Percentiles rank a stretch among this genome's conserved stretches.
phyloP scores from a whole-genome alignment of 805 yeast species.

The Wickerhamiella lipophila region DNA sequence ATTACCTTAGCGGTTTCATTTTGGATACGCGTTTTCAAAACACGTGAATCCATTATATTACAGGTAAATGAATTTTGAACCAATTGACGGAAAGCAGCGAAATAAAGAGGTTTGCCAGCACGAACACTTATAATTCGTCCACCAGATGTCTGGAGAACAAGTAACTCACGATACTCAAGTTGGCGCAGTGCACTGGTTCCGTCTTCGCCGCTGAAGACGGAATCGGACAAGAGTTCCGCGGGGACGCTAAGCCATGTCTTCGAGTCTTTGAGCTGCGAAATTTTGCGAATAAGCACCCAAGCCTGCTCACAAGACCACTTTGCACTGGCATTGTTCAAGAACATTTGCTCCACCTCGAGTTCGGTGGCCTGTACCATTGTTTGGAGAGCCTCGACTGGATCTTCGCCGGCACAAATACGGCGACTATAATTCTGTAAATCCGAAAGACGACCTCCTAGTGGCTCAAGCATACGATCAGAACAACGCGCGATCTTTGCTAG shows the following conservation, averaged over 20 bases:
- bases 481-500: constrained; percentile 32
- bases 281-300: constrained; percentile 63
- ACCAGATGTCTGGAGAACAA: constrained; percentile 57
- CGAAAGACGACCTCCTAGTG: constrained; percentile 89
- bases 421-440: constrained; percentile 85
- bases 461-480: constrained; percentile 33
- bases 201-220: constrained; percentile 34
- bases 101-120: constrained; percentile 76
- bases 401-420: constrained; percentile 78
- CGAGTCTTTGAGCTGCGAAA: constrained; percentile 31
- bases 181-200: constrained; percentile 41
- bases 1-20: constrained; percentile 51
- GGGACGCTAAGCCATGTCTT: constrained; percentile 18
- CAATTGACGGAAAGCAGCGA: constrained; percentile 64
- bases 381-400: constrained; percentile 57
- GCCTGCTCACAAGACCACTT: constrained; percentile 70
- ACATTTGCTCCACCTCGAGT: constrained; percentile 77
- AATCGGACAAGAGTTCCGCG: constrained; percentile 22
- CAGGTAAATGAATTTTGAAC: constrained; percentile 43
- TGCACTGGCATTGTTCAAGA: constrained; percentile 31
- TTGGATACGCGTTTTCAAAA: constrained; percentile 41
- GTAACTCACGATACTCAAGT: constrained; percentile 67
- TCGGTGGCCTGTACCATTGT: constrained; percentile 78
- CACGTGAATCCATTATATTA: constrained; percentile 51
- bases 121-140: constrained; percentile 55